phyloP scores from a whole-genome alignment of 352 stramenopile species.

The Phytopythium vexans region DNA sequence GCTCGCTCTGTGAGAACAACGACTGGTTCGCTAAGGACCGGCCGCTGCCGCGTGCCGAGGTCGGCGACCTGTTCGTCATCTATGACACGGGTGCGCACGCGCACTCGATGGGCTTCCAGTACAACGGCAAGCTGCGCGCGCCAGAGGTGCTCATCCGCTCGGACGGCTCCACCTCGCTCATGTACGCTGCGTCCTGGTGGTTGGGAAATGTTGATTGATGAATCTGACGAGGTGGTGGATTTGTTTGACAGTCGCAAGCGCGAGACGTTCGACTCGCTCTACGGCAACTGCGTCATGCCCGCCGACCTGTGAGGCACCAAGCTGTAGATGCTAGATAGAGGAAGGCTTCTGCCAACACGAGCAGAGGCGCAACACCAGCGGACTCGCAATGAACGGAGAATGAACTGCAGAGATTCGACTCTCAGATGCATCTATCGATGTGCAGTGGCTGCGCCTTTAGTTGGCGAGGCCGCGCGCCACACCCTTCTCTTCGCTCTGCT shows the following conservation, averaged over 20 bases:
- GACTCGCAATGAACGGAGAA: too few relatives aligned
- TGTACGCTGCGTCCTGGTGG: slow-evolving; percentile 33
- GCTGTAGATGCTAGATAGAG: neutral
- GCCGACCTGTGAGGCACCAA: slow-evolving; percentile 29
- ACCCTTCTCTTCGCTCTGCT: slow-evolving; percentile 70
- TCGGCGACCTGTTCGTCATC: slow-evolving; percentile 89
- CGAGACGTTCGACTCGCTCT: slow-evolving; percentile 73
- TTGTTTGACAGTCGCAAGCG: slow-evolving; percentile 50
- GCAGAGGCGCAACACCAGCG: too few relatives aligned
- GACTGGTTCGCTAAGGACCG: slow-evolving; percentile 91
- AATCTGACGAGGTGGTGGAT: slow-evolving; percentile 2
- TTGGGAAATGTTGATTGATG: neutral
- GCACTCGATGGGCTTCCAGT: slow-evolving; percentile 93
- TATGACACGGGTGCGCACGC: slow-evolving; percentile 87
- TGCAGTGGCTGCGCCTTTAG: too few relatives aligned
- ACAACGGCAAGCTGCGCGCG: slow-evolving; percentile 89
- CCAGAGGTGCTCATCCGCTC: slow-evolving; percentile 79
- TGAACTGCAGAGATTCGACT: too few relatives aligned
- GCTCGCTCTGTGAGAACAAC: slow-evolving; percentile 90
- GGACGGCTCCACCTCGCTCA: slow-evolving; percentile 56
- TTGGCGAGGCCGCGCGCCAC: slow-evolving; percentile 30
- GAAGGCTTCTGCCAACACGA: too few relatives aligned
- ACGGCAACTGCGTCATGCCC: slow-evolving; percentile 75
- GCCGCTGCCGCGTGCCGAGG: slow-evolving; percentile 53
- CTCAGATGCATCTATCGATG: too few relatives aligned